These are phyloP conservation scores for Medicago ruthenica DNA, from an alignment of 306 rosid species.

Conservation along the genomic window DNA sequence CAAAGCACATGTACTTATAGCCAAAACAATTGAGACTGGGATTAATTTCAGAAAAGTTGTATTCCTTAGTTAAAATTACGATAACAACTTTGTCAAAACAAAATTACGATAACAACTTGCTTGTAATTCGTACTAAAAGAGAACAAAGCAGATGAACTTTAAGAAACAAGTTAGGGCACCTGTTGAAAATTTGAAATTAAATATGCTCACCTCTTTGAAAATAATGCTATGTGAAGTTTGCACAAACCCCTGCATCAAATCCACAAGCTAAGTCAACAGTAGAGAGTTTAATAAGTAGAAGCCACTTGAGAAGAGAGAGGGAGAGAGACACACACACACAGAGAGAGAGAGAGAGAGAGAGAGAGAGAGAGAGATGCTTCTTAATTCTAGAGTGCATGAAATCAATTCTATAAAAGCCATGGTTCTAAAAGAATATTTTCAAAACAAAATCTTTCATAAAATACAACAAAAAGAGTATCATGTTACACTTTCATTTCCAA, in stretches of 20 bases:
- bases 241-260: conserved; percentile 72
- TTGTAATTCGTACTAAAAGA: conserved; percentile 29
- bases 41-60: not conserved
- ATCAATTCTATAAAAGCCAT: conserved; percentile 25
- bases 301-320: not conserved
- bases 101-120: not conserved
- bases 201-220: conserved; percentile 77
- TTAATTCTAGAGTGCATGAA: conserved; percentile 16
- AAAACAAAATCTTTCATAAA: not conserved
- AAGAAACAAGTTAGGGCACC: conserved; percentile 12
- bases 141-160: conserved; percentile 3
- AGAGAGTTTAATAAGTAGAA: conserved; percentile 16
- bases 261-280: conserved; percentile 41
- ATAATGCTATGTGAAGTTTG: conserved; percentile 74
- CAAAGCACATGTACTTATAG: conserved; percentile 25
- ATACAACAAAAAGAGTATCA: not conserved
- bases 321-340: too few species aligned
- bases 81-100: not conserved
- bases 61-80: not conserved
- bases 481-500: not conserved
- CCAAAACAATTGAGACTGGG: conserved; percentile 11
- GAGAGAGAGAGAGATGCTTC: not conserved
- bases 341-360: too few species aligned
- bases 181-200: conserved; percentile 21
- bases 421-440: not conserved